Evolutionary conservation across 441 rosid genomes (phyloP).

Genomic region (Dalechampia spathulata): DNA sequence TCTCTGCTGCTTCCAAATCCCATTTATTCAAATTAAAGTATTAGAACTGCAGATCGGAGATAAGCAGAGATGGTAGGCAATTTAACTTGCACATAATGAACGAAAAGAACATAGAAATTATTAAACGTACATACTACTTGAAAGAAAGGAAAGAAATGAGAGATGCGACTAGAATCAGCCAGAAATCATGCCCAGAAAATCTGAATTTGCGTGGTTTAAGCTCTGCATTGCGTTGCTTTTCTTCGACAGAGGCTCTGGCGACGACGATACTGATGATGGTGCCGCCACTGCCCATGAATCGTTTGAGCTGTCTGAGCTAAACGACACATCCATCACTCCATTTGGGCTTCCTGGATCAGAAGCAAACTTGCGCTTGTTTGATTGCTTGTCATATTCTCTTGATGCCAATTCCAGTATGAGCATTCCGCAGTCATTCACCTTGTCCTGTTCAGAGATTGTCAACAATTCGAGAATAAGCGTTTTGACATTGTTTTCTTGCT

Average conservation of each 20-base stretch:
- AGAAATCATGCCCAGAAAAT: slow-evolving; percentile 28
- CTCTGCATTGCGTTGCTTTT: slow-evolving; percentile 23
- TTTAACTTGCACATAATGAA: slow-evolving; percentile 25
- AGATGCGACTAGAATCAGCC: slow-evolving; percentile 18
- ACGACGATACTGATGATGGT: slow-evolving; percentile 35
- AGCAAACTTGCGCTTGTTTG: slow-evolving; percentile 47
- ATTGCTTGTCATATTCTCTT: slow-evolving; percentile 13
- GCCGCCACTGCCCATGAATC: slow-evolving; percentile 38
- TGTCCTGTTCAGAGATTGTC: slow-evolving; percentile 28
- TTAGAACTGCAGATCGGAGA: neutral
- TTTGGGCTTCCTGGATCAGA: slow-evolving; percentile 57
- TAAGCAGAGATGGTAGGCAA: slow-evolving; percentile 56
- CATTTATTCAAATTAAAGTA: neutral
- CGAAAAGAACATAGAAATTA: slow-evolving; percentile 7
- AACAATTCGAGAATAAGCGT: neutral
- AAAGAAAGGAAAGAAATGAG: neutral
- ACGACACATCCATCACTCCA: slow-evolving; percentile 54
- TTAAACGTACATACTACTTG: slow-evolving; percentile 7
- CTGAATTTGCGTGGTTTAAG: slow-evolving; percentile 19
- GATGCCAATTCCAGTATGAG: slow-evolving; percentile 33
- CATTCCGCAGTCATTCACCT: slow-evolving; percentile 37
- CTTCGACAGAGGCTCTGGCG: slow-evolving; percentile 45
- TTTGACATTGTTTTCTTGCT: neutral
- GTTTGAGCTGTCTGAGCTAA: slow-evolving; percentile 54
- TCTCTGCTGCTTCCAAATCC: slow-evolving; percentile 33